Evolutionary conservation across 257 asterid genomes (phyloP).

Genomic region (Pogostemon cablin): DNA sequence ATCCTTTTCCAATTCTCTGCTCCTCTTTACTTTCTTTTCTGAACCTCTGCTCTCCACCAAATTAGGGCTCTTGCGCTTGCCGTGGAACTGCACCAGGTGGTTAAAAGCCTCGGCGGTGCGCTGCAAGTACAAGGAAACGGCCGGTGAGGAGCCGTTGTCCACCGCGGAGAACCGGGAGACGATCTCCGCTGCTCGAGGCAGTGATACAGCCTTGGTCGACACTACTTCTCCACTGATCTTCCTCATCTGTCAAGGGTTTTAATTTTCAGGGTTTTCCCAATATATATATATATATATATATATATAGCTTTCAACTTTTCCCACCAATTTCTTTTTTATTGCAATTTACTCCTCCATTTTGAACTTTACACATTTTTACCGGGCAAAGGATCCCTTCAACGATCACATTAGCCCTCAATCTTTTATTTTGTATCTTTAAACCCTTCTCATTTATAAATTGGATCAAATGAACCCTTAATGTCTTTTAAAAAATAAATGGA

Average conservation of each 20-base stretch:
- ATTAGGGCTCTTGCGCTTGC: constrained; percentile 9
- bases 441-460: too few relatives aligned
- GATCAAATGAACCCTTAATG: too few relatives aligned
- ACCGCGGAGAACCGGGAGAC: constrained; percentile 48
- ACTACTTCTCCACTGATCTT: constrained; percentile 44
- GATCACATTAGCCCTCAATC: too few relatives aligned
- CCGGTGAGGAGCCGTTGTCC: constrained; percentile 57
- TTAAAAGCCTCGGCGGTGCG: constrained; percentile 12
- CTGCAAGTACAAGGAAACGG: constrained; percentile 47
- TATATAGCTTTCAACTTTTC: too few relatives aligned
- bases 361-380: too few relatives aligned
- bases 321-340: too few relatives aligned
- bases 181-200: constrained; percentile 54
- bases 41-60: background rate
- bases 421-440: too few relatives aligned
- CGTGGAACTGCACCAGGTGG: background rate
- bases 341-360: too few relatives aligned
- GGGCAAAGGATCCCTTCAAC: too few relatives aligned
- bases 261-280: too few relatives aligned
- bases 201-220: constrained; percentile 41
- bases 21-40: background rate
- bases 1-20: background rate
- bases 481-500: too few relatives aligned
- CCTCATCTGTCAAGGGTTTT: constrained; percentile 32
- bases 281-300: too few relatives aligned